A percentile compares a stretch with the other conserved stretches of the same genome.
phyloP scores from a whole-genome alignment of 2,329 filamentous ascomycete genomes.

The Verticillium isaacii region DNA sequence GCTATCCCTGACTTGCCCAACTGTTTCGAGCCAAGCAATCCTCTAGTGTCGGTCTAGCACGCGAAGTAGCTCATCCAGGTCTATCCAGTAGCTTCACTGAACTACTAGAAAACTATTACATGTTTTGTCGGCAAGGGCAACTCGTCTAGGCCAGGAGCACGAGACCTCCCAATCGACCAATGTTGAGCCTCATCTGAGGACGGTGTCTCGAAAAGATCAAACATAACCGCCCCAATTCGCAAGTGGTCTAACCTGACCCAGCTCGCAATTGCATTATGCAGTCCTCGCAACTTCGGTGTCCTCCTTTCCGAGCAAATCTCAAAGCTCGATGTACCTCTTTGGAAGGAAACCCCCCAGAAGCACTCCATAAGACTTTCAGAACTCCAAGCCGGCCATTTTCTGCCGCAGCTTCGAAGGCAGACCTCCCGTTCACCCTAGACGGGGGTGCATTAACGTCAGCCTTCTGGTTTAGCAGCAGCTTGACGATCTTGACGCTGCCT shows the following conservation, averaged over 20 bases:
- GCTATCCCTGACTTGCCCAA: too few species aligned
- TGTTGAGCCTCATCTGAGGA: too few species aligned
- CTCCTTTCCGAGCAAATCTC: neutral
- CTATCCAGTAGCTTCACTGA: too few species aligned
- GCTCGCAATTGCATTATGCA: neutral
- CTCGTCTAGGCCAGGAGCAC: too few species aligned
- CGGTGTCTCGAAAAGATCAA: too few species aligned
- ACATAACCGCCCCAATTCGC: too few species aligned
- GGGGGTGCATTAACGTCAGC: neutral
- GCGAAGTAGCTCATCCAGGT: too few species aligned
- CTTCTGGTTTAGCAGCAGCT: neutral
- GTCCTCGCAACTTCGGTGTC: neutral
- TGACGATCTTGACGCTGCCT: neutral
- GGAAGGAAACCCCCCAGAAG: neutral
- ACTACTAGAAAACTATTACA: too few species aligned
- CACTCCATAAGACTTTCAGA: neutral
- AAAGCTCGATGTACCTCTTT: neutral
- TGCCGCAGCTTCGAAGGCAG: neutral
- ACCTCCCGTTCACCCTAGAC: neutral
- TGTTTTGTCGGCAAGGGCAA: too few species aligned
- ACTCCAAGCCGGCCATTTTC: neutral
- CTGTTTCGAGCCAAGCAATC: too few species aligned
- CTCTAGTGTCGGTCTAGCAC: too few species aligned
- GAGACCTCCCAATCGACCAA: too few species aligned
- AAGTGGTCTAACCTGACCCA: neutral